A percentile compares a stretch with the other conserved stretches of the same genome.
These are phyloP conservation scores for Myrica gale DNA, from an alignment of 306 rosid genomes.

Conservation along the genomic window DNA sequence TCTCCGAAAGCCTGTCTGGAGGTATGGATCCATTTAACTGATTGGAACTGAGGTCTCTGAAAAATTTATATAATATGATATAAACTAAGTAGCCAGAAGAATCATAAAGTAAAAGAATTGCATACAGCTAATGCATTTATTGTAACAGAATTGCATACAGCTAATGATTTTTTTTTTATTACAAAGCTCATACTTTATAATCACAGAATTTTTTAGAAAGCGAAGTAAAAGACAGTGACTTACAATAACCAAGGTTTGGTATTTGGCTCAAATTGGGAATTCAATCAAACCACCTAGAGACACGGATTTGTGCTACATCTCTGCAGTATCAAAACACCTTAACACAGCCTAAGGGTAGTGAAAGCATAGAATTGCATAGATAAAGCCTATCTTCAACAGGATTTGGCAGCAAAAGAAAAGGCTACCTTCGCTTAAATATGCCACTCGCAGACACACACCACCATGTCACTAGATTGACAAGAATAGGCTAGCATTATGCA, in stretches of 20 bases:
- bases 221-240: constrained; percentile 38
- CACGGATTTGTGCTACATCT: too few species aligned
- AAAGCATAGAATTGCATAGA: too few species aligned
- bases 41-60: constrained; percentile 36
- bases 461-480: too few species aligned
- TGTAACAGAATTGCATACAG: constrained; percentile 4
- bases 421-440: too few species aligned
- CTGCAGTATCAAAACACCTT: constrained; percentile 87
- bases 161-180: constrained; percentile 7
- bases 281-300: constrained; percentile 49
- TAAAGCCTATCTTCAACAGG: too few species aligned
- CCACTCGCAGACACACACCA: too few species aligned
- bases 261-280: constrained; percentile 77
- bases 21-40: constrained; percentile 73
- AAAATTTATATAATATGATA: constrained; percentile 26
- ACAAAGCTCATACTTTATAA: constrained; percentile 5
- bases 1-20: constrained; percentile 44
- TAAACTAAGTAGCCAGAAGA: constrained; percentile 1
- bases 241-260: constrained; percentile 60
- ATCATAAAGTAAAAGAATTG: constrained; percentile 6
- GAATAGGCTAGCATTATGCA: too few species aligned
- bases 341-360: too few species aligned
- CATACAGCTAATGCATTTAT: constrained; percentile 9
- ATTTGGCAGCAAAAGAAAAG: too few species aligned
- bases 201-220: background rate